Base-by-base conservation (phyloP, 2,329 filamentous ascomycete genomes). In the Aureobasidium musti region DNA sequence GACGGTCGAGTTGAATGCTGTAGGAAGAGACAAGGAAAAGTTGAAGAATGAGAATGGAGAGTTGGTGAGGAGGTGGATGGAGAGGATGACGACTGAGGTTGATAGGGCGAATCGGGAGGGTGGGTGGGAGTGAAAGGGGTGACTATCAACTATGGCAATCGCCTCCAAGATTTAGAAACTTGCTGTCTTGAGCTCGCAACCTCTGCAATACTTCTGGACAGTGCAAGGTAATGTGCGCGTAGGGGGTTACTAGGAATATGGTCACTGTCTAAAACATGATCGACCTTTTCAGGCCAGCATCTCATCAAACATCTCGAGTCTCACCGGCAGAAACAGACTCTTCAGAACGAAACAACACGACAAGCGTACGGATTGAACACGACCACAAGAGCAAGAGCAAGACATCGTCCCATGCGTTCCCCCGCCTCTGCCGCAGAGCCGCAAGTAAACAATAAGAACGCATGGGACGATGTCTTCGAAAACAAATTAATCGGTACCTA, bases 41-140 rank as follows among this genome's bases (percentile, higher is more conserved):
- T 81, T 96, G 69, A 86, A 88, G 74, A 84, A 83, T 67, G 95
- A 98, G 76, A 98, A 98, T 75, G 88, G 91, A 74, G 91, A 97
- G 71, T 82, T 99, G 65, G 88, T 97, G 63, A 89, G 92, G 76
- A 84, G 95, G 65, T 98, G 93, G 92, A 93, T 98, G 90, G 87
- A 87, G 74, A 84, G 89, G 70, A 95, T 95, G 85, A 89, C 88
- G 4, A 85, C 89, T 74, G 93, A 97, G 80, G 94, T 91, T 13
- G 91, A 95, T 66, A 88, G 86, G 69, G 93, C 97, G 89, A 98
- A 98, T 73, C 76, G 83, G 37, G 72, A 73, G 41, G 56, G 60
- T 66, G 56, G 66, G 14, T 68, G 70, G 70, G 50, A 67, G 35
- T 67, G 64, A 68, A 17, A 41, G 4, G 39, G 39, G 1, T n/a